Evolutionary conservation across 176 grass and related monocot genomes (phyloP).

Genomic region (Paspalum notatum): DNA sequence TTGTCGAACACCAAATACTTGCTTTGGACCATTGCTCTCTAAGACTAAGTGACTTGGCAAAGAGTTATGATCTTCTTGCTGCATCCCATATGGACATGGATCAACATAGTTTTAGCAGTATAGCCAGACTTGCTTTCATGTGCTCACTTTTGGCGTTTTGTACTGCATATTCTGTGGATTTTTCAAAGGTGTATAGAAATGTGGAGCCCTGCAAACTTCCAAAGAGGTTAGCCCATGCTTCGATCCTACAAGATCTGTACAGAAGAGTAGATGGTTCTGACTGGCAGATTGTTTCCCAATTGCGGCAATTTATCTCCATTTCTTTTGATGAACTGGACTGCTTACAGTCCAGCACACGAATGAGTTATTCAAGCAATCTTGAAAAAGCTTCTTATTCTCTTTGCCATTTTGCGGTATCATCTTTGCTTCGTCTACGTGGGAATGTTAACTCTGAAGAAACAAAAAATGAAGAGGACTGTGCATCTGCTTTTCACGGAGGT

Average conservation of each 20-base stretch:
- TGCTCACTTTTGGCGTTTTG: constrained; percentile 85
- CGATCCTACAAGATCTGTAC: constrained; percentile 64
- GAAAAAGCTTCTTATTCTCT: constrained; percentile 50
- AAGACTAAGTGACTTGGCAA: constrained; percentile 64
- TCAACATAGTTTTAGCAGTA: constrained; percentile 49
- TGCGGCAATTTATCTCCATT: constrained; percentile 53
- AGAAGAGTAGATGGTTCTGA: constrained; percentile 55
- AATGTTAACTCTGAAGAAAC: constrained; percentile 55
- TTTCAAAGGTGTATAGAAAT: constrained; percentile 39
- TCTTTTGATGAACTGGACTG: constrained; percentile 41
- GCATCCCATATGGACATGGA: constrained; percentile 78
- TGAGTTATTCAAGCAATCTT: constrained; percentile 39
- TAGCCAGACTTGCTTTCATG: constrained; percentile 68
- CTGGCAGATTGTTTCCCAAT: constrained; percentile 37
- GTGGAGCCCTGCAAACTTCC: constrained; percentile 27
- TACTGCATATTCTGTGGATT: constrained; percentile 58
- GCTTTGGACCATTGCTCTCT: constrained; percentile 60
- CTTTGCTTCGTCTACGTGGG: constrained; percentile 39
- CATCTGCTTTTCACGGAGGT: constrained; percentile 46
- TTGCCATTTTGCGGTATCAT: constrained; percentile 65
- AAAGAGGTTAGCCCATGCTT: constrained; percentile 48
- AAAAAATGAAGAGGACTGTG: constrained; percentile 29
- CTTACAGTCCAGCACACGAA: constrained; percentile 37
- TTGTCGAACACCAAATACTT: constrained; percentile 40
- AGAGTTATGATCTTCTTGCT: constrained; percentile 78